Base-by-base conservation (phyloP, 257 asterid genomes). In the Apocynum venetum region DNA sequence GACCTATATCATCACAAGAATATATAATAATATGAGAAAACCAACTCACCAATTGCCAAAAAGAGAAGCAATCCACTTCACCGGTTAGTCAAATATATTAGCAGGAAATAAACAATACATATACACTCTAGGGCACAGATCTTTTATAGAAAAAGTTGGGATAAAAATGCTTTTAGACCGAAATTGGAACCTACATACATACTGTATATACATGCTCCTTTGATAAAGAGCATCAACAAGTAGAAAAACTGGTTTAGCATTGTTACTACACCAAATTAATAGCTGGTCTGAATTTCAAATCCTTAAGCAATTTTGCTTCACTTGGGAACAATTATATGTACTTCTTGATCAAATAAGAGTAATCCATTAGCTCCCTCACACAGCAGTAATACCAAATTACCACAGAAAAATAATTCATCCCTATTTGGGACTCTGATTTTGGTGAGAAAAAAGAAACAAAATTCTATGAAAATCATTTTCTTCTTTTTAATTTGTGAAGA, bases 1-100 rank as follows among this genome's bases (percentile, higher is more conserved):
- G 64, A 91, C 96, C 98, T 96, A 79, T 47, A 72, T 61, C 83
- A 72, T 78, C 77, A 76, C 20, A 67, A 79, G 80, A 70, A 4
- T n/a, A 76, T 7, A 41, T 59, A 20, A 65, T 19, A 43, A 43
- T 13, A 53, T 17, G 64, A 69, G 83, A 17, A 1, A 11, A 40
- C 71, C 72, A 67, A 67, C 52, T 67, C 72, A 6, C 36, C 31
- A 43, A 67, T 19, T 41, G 36, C 72, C 52, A 17, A 47, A 43
- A 6, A 66, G 7, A 17, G 72, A 67, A 67, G 51, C 6, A 2
- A 25, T 9, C 11, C 52, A 41, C 14, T 67, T 40, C 1, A 67
- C 53, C 36, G 43, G 35, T 43, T 46, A 44, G 38, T 20, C 48
- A 20, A 68, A 67, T 67, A 66, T 66, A 41, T 15, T 40, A 3